These are phyloP conservation scores for Alternaria atra DNA, from an alignment of 2,329 filamentous ascomycete genomes.

Conservation along the genomic window DNA sequence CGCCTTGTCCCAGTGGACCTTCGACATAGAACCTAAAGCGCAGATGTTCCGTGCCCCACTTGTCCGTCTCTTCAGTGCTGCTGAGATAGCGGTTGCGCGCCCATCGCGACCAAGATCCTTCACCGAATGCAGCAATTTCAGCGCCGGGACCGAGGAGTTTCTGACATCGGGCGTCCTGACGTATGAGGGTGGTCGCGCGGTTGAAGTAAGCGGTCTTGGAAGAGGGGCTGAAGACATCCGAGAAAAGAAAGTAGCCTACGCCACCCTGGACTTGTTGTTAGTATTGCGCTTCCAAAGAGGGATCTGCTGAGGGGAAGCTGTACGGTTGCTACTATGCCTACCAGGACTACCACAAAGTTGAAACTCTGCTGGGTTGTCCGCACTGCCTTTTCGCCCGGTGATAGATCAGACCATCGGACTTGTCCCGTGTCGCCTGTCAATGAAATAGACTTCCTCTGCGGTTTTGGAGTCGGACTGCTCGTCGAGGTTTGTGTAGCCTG, in stretches of 20 bases:
- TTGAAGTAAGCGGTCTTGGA: conserved; percentile 91
- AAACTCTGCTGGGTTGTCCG: conserved; percentile 89
- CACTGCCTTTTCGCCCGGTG: conserved; percentile 77
- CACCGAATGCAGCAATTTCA: conserved; percentile 82
- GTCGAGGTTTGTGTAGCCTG: conserved; percentile 43
- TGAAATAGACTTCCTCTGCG: conserved; percentile 76
- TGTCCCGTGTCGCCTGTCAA: conserved; percentile 86
- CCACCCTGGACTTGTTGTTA: conserved; percentile 63
- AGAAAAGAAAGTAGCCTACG: conserved; percentile 63
- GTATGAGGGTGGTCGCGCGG: conserved; percentile 81
- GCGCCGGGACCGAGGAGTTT: conserved; percentile 76
- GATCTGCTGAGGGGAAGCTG: conserved; percentile 28
- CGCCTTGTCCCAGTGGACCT: conserved; percentile 76
- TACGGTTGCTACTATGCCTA: conserved; percentile 80
- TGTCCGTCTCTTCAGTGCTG: conserved; percentile 74
- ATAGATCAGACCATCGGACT: conserved; percentile 82
- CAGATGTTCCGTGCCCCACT: conserved; percentile 79
- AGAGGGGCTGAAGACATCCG: conserved; percentile 61
- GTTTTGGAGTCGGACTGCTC: conserved; percentile 41
- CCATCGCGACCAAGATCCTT: conserved; percentile 84
- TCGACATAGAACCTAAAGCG: conserved; percentile 86
- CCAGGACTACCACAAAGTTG: conserved; percentile 81
- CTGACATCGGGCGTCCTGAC: conserved; percentile 73
- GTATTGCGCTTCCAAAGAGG: neutral
- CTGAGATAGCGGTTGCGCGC: conserved; percentile 68